Evolutionary conservation across 163 green algal species (phyloP).

Genomic region (Scenedesmus sp.): DNA sequence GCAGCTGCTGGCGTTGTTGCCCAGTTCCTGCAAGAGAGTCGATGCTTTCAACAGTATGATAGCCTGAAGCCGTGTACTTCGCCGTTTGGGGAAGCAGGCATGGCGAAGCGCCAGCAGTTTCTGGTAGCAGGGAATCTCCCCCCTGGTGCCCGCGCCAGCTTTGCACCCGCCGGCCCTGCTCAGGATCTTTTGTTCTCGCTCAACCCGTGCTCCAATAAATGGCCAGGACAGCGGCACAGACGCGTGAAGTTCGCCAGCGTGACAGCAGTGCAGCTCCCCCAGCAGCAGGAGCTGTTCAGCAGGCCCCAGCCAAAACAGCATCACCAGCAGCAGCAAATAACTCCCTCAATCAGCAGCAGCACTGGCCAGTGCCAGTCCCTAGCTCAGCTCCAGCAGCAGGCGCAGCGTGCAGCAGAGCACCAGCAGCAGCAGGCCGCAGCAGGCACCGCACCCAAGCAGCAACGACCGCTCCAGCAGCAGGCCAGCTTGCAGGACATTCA

Average conservation of each 20-base stretch:
- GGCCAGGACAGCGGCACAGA: neutral
- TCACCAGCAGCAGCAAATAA: neutral
- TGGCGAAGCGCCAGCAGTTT: constrained; percentile 3
- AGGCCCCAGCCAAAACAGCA: neutral
- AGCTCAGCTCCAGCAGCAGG: neutral
- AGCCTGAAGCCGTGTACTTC: neutral
- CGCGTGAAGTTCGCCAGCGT: neutral
- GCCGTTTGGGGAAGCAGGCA: neutral
- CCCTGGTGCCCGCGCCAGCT: neutral
- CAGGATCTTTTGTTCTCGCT: constrained; percentile 2
- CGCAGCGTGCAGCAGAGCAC: neutral
- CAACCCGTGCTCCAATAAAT: neutral
- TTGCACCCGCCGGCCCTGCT: neutral
- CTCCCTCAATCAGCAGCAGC: neutral
- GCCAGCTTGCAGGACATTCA: neutral
- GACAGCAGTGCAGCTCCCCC: constrained; percentile 20
- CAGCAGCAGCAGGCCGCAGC: constrained; percentile 4
- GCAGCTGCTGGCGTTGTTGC: constrained; percentile 6
- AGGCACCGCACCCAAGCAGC: neutral
- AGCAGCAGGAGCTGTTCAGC: constrained; percentile 13
- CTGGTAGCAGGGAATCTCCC: constrained; percentile 11
- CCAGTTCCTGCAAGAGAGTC: constrained; percentile 5
- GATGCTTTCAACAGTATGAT: neutral
- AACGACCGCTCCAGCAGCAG: neutral
- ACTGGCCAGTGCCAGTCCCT: neutral